phyloP scores from a whole-genome alignment of 2,329 filamentous ascomycete species.

The Paecilomyces sp. region DNA sequence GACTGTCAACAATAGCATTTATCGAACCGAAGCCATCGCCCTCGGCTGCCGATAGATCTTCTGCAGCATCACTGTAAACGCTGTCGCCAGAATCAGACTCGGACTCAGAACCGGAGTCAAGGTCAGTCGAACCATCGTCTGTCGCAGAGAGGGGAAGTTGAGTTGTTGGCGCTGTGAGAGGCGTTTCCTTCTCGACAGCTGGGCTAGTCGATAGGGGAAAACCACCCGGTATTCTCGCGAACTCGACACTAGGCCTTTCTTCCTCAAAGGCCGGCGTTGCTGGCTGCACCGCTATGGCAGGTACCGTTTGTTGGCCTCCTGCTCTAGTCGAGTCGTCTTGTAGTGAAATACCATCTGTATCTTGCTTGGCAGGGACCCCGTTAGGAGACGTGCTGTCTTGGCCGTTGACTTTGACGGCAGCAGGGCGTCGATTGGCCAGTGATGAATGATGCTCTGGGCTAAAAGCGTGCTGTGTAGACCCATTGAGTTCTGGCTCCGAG shows the following conservation, averaged over 20 bases:
- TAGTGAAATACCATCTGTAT: background rate
- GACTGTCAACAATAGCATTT: constrained; percentile 40
- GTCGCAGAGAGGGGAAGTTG: constrained; percentile 6
- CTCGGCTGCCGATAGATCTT: constrained; percentile 27
- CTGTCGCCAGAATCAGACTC: constrained; percentile 37
- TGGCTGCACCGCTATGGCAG: constrained; percentile 40
- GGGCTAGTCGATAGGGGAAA: constrained; percentile 41
- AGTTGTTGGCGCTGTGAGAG: constrained; percentile 1
- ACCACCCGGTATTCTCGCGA: constrained; percentile 44
- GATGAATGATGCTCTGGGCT: constrained; percentile 38
- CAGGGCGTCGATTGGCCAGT: background rate
- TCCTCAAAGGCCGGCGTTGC: constrained; percentile 41
- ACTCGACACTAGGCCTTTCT: constrained; percentile 13
- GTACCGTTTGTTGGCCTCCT: constrained; percentile 19
- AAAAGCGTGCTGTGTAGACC: constrained; percentile 61
- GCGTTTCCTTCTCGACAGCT: constrained; percentile 7
- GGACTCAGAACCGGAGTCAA: constrained; percentile 9
- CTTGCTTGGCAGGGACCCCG: background rate
- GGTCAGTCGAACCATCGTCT: constrained; percentile 8
- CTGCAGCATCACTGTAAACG: constrained; percentile 41
- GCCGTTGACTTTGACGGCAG: background rate
- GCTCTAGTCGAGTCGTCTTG: background rate
- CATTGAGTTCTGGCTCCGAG: constrained; percentile 33
- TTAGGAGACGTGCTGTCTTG: background rate
- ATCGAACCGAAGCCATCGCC: constrained; percentile 43